These are phyloP conservation scores for Lasiodiplodia gonubiensis DNA, from an alignment of 2,329 filamentous ascomycete genomes.

Conservation along the genomic window DNA sequence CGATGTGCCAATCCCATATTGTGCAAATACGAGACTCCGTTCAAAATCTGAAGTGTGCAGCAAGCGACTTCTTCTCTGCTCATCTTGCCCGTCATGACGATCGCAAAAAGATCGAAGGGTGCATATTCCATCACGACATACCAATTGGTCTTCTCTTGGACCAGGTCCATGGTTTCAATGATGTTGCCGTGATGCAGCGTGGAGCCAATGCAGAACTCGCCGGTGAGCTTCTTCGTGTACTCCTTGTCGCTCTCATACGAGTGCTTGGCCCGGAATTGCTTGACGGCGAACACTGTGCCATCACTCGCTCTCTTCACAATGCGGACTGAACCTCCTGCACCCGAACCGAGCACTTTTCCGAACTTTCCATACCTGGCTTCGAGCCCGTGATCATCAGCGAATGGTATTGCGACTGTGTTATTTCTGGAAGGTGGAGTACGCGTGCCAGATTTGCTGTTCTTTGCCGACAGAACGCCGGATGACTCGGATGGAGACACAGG, in stretches of 20 bases:
- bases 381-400: conserved; percentile 91
- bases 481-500: conserved; percentile 61
- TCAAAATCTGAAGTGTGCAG: conserved; percentile 91
- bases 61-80: conserved; percentile 87
- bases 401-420: conserved; percentile 65
- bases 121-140: conserved; percentile 99
- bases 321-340: conserved; percentile 91
- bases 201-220: conserved; percentile 97
- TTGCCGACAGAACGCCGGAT: conserved; percentile 53
- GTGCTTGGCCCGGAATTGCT: conserved; percentile 92
- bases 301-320: conserved; percentile 94
- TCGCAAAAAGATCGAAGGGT: conserved; percentile 93
- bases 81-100: conserved; percentile 99
- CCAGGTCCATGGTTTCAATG: conserved; percentile 95
- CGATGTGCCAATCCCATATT: conserved; percentile 93
- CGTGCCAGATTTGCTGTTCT: conserved; percentile 51
- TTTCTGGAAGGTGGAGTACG: conserved; percentile 44
- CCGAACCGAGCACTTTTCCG: conserved; percentile 89
- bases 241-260: conserved; percentile 93
- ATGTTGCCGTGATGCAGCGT: conserved; percentile 97
- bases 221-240: conserved; percentile 97
- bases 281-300: conserved; percentile 92
- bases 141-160: conserved; percentile 93
- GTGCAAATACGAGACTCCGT: conserved; percentile 92
- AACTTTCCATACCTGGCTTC: conserved; percentile 94